phyloP scores from a whole-genome alignment of 2,329 filamentous ascomycete genomes.

The Penicillium sp. region DNA sequence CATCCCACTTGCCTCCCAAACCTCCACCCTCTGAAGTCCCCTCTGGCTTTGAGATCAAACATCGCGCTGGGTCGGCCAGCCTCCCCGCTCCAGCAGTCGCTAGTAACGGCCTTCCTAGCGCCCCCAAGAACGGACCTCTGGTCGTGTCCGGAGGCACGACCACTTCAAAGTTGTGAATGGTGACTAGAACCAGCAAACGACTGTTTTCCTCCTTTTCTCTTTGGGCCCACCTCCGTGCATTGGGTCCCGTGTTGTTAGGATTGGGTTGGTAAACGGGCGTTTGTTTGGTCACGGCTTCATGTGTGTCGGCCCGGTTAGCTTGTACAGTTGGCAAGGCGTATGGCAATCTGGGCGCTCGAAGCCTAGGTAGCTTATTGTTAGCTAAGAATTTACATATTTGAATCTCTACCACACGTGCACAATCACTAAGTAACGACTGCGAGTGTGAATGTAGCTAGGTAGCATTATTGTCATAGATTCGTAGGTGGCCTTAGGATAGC shows the following conservation, averaged over 20 bases:
- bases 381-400: conserved; percentile 19
- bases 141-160: conserved; percentile 47
- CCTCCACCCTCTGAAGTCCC: conserved; percentile 56
- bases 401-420: conserved; percentile 9
- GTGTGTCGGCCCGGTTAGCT: conserved; percentile 8
- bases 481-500: background rate
- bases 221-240: background rate
- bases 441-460: background rate
- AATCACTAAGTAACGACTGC: background rate
- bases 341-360: conserved; percentile 13
- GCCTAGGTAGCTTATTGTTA: conserved; percentile 19
- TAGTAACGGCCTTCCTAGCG: conserved; percentile 29
- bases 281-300: conserved; percentile 3
- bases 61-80: conserved; percentile 34
- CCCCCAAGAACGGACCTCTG: conserved; percentile 43
- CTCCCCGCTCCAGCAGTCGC: conserved; percentile 32
- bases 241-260: conserved; percentile 8
- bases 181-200: background rate
- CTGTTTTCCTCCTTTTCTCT: background rate
- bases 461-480: background rate
- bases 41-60: conserved; percentile 50
- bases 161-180: conserved; percentile 29
- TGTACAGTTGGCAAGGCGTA: conserved; percentile 24
- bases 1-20: conserved; percentile 57
- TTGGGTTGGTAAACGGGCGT: background rate